Evolutionary conservation across 164 flowering plant genomes (phyloP), one percentile per base, ranked within the genome.

Genomic region (Annona squamosa): DNA sequence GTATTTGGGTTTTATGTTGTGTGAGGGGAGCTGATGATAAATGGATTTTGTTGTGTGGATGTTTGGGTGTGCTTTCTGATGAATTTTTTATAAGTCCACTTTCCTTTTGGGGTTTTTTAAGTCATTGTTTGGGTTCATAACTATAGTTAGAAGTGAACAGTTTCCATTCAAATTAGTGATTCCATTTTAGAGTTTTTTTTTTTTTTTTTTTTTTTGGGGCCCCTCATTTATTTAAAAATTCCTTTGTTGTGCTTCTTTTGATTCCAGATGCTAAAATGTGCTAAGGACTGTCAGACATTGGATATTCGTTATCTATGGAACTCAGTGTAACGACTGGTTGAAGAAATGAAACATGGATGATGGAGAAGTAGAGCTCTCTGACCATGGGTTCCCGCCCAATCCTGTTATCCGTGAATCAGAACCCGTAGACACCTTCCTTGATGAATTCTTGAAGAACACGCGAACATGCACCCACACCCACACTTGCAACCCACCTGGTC

Each of bases 401-500:
- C 43, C 65, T 4, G 19, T 42, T 57, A 4, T 44, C 16, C 65
- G 6, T 41, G 69, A 72, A 65, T 48, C 69, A 19, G 5, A 59
- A 19, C 45, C 74, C 1, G 61, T 65, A 13, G 69, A 63, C 10
- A 5, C 56, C 48, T 84, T 18, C 86, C 84, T 77, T 85, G 56
- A 12, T 87, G 90, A 73, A 84, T 84, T 65, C 89, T 87, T 77
- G 79, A 83, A 79, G 79, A 78, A 79, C 69, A 82, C 83, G 2
- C 71, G 76, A 26, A 77, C 89, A 19, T 95, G 97, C 68, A 89
- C 92, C 19, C 88, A 86, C 76, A 78, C 91, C 43, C 93, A 89
- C 80, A 85, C 90, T 45, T 89, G 93, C 84, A 88, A 88, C 71
- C 90, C 92, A 1, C 90, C 91, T 42, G 90, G 92, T 64, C 89